A percentile compares a stretch with the other conserved stretches of the same genome.
These are phyloP conservation scores for Podaxis sp. DNA, from an alignment of 768 basidiomycete genomes.

Conservation along the genomic window DNA sequence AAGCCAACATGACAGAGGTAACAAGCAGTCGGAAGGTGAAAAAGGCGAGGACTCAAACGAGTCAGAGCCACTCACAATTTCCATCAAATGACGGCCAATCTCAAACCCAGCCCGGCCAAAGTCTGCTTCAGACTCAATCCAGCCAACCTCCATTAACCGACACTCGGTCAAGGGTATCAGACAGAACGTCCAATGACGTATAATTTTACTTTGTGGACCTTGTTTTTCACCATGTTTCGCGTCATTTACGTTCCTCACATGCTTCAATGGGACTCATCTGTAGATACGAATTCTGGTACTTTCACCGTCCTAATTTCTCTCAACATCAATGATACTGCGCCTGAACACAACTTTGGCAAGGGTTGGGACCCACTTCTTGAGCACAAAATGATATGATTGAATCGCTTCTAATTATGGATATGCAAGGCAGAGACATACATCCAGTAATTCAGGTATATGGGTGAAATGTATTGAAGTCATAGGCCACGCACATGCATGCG, in stretches of 20 bases:
- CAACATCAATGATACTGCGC: too few species aligned
- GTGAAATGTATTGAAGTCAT: too few species aligned
- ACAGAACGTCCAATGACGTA: background rate
- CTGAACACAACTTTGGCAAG: too few species aligned
- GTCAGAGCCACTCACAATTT: conserved; percentile 1
- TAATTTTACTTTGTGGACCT: background rate
- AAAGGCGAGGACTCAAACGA: conserved; percentile 25
- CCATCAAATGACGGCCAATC: background rate
- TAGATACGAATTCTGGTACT: background rate
- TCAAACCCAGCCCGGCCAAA: background rate
- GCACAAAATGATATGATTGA: too few species aligned
- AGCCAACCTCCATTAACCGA: conserved; percentile 2
- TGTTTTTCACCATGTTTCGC: background rate
- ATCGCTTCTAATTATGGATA: too few species aligned
- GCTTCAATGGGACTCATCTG: background rate
- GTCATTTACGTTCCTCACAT: background rate
- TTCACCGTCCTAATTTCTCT: too few species aligned
- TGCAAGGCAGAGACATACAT: too few species aligned
- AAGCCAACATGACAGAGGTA: conserved; percentile 20
- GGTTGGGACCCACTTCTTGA: too few species aligned
- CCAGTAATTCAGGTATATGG: too few species aligned
- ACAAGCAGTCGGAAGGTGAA: conserved; percentile 28
- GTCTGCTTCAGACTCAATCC: background rate
- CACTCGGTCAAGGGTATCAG: conserved; percentile 12
- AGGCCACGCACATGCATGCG: too few species aligned